Evolutionary conservation across 164 flowering plant species (phyloP).

Genomic region (Aristolochia fimbriata): DNA sequence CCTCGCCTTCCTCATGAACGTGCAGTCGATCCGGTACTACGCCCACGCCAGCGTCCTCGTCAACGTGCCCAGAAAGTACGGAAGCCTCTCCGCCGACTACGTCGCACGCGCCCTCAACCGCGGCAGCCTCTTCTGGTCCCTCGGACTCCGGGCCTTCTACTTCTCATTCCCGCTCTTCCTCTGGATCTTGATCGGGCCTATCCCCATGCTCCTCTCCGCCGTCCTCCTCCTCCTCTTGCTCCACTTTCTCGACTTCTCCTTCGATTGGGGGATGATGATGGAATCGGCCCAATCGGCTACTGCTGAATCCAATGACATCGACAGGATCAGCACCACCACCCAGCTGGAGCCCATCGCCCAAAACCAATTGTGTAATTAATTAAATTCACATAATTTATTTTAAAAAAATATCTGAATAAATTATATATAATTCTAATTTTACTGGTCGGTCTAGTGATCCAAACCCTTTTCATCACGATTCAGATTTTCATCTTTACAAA

Average conservation of each 20-base stretch:
- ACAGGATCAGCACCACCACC: no score
- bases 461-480: no score
- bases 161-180: conserved; percentile 75
- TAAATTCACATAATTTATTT: no score
- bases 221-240: conserved; percentile 42
- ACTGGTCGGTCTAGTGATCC: no score
- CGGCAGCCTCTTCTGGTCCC: conserved; percentile 81
- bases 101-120: conserved; percentile 46
- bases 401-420: no score
- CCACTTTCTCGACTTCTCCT: conserved; percentile 43
- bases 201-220: conserved; percentile 63
- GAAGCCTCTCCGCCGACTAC: conserved; percentile 37
- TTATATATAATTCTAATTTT: no score
- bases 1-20: conserved; percentile 57
- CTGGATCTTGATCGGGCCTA: conserved; percentile 90
- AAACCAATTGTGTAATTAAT: no score
- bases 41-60: conserved; percentile 84
- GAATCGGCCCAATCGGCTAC: no score
- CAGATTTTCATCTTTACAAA: no score
- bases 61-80: conserved; percentile 55
- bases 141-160: conserved; percentile 72
- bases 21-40: conserved; percentile 81
- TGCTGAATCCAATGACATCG: no score
- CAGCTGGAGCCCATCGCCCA: no score
- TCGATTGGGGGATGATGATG: conserved; percentile 15